Base-by-base conservation (phyloP, 2,329 filamentous ascomycete genomes). In the Fusarium euwallaceae region DNA sequence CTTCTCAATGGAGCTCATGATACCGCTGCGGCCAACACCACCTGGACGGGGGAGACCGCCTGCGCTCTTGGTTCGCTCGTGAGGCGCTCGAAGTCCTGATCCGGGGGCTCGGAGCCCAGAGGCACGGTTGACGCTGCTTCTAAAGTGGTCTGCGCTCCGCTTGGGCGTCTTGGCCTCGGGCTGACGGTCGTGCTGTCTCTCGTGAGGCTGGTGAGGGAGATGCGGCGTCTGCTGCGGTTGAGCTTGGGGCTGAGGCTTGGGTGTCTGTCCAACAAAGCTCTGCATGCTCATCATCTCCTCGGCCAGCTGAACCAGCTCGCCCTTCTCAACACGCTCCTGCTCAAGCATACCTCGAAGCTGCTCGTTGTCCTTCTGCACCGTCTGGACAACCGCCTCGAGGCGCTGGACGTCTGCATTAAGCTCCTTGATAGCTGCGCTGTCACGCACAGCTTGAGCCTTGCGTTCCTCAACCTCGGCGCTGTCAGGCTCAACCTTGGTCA, bases 1-100 rank as follows among this genome's bases (percentile, higher is more conserved):
- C 83, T 92, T 91, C 86, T 97, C 94, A 81, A 97, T 97, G 20
- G 93, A 95, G 77, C 89, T 93, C 92, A 97, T 92, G 79, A 97
- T 93, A 66, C 93, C 91, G 79, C 92, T 94, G 78, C 94, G 76
- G 36, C 83, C 72, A 70, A 84, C 75, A 39, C 85, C 86, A 72
- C 86, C 86, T 16, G 88, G 88, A 70, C 88, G 83, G 43, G 87
- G 85, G 63, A 89, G 78, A 10, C 85, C 86, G 43, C 84, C 84
- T 5, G 45, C 82, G 67, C 85, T 87, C 81, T 83, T 86, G 53
- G 84, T 84, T 63, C 87, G 80, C 74, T 88, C 87, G 67, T 87
- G 85, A 34, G 83, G 80, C 12, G 82, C 79, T 4, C 83, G 78
- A 5, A 87, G 83, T 4, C 85, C 86, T 10, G 86, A 86, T 7